Percentiles rank a stretch among this genome's conserved stretches.
These are phyloP conservation scores for Smallanthus sonchifolius DNA, from an alignment of 129 eudicot genomes.

Conservation along the genomic window DNA sequence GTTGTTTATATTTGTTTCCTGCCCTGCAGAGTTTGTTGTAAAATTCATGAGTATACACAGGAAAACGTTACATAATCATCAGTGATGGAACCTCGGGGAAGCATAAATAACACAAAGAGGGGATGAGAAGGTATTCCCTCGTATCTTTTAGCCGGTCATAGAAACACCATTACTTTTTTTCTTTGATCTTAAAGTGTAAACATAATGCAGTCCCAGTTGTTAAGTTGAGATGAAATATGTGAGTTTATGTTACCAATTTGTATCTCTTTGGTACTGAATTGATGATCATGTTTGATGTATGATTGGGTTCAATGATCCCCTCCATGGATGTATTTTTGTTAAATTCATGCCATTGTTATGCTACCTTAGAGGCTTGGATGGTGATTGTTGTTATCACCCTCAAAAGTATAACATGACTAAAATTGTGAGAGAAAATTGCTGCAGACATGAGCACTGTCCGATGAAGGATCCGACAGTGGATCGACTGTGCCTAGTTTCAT, in stretches of 20 bases:
- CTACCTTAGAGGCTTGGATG: background rate
- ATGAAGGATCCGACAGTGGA: too few species aligned
- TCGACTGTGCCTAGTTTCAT: too few species aligned
- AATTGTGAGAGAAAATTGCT: too few species aligned
- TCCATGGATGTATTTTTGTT: background rate
- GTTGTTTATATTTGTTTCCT: background rate
- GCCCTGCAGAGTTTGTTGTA: conserved; percentile 67
- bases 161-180: background rate
- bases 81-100: conserved; percentile 12
- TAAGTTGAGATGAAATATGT: conserved; percentile 16
- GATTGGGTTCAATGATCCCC: conserved; percentile 1
- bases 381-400: background rate
- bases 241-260: conserved; percentile 21
- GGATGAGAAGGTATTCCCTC: conserved; percentile 25
- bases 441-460: too few species aligned
- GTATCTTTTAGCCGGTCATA: conserved; percentile 11
- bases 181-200: conserved; percentile 6
- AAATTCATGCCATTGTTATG: background rate
- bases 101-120: conserved; percentile 10
- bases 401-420: background rate
- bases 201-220: conserved; percentile 16
- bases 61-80: conserved; percentile 50
- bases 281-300: conserved; percentile 22
- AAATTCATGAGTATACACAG: conserved; percentile 83
- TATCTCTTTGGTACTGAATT: conserved; percentile 15